phyloP scores from a whole-genome alignment of 768 basidiomycete genomes.

The Pulveroboletus frians region DNA sequence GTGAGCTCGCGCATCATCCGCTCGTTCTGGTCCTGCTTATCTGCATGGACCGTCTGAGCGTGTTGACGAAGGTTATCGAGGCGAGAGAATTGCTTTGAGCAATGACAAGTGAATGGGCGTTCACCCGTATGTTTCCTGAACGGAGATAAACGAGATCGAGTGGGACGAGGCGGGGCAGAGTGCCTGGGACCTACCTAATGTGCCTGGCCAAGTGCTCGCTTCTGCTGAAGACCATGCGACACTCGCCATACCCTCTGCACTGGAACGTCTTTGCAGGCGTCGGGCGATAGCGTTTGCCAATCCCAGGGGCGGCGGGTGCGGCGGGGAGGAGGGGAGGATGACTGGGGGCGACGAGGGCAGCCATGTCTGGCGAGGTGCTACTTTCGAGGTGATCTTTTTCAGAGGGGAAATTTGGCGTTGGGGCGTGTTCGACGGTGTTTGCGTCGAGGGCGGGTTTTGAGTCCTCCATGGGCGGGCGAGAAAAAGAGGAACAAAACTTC shows the following conservation, averaged over 20 bases:
- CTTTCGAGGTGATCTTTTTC: constrained; percentile 3
- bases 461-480: constrained; percentile 30
- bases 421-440: constrained; percentile 10
- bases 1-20: constrained; percentile 89
- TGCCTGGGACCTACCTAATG: constrained; percentile 64
- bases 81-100: constrained; percentile 90
- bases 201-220: constrained; percentile 95
- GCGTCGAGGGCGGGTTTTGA: constrained; percentile 30
- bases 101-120: constrained; percentile 93
- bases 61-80: constrained; percentile 97
- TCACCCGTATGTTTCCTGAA: constrained; percentile 96
- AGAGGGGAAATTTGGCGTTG: constrained; percentile 2
- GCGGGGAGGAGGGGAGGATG: constrained; percentile 20
- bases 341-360: constrained; percentile 30
- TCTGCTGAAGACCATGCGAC: constrained; percentile 93
- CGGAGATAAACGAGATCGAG: constrained; percentile 24
- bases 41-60: constrained; percentile 95
- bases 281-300: constrained; percentile 67
- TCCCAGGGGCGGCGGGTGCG: constrained; percentile 16
- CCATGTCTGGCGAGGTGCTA: no score
- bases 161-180: constrained; percentile 10
- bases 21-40: constrained; percentile 85
- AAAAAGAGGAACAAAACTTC: constrained; percentile 32
- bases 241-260: constrained; percentile 91
- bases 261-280: constrained; percentile 92